Conservation (phyloP, 352 stramenopile genomes). For the Globisporangium megalacanthum region DNA sequence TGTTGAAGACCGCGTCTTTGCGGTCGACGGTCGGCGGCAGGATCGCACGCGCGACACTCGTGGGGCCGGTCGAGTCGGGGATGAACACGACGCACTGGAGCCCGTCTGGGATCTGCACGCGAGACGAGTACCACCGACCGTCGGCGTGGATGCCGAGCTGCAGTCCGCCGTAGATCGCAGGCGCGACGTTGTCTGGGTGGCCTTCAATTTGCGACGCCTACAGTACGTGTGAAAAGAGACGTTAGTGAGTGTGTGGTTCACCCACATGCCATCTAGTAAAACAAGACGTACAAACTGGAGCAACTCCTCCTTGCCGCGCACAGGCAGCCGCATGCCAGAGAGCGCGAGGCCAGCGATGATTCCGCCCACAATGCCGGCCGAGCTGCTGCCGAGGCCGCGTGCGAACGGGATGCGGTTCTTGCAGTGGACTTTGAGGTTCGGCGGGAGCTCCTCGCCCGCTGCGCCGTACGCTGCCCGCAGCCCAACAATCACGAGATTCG, state of each 20-base stretch:
- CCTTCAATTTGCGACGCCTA: conserved; percentile 95
- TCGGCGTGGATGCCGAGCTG: conserved; percentile 94
- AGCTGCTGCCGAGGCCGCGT: conserved; percentile 95
- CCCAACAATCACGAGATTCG: conserved; percentile 92
- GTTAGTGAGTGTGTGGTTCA: neutral
- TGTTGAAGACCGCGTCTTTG: conserved; percentile 97
- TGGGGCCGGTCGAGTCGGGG: conserved; percentile 96
- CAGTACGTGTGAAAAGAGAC: neutral
- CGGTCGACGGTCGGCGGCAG: conserved; percentile 85
- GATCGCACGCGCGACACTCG: conserved; percentile 89
- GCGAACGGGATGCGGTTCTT: conserved; percentile 98
- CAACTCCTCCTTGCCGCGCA: conserved; percentile 90
- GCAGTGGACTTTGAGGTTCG: conserved; percentile 94
- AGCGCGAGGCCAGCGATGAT: conserved; percentile 98
- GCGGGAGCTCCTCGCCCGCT: conserved; percentile 91
- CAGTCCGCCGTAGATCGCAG: conserved; percentile 97
- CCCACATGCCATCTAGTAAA: neutral
- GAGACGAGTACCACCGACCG: conserved; percentile 96
- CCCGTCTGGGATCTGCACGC: conserved; percentile 93
- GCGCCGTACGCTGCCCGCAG: conserved; percentile 95
- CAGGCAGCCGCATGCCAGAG: conserved; percentile 89
- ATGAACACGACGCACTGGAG: conserved; percentile 99
- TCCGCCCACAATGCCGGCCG: conserved; percentile 97
- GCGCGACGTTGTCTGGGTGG: conserved; percentile 98
- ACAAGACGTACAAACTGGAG: conserved; percentile 83